These are phyloP conservation scores for Sporobolomyces pararoseus DNA, from an alignment of 768 basidiomycete species.

Conservation along the genomic window DNA sequence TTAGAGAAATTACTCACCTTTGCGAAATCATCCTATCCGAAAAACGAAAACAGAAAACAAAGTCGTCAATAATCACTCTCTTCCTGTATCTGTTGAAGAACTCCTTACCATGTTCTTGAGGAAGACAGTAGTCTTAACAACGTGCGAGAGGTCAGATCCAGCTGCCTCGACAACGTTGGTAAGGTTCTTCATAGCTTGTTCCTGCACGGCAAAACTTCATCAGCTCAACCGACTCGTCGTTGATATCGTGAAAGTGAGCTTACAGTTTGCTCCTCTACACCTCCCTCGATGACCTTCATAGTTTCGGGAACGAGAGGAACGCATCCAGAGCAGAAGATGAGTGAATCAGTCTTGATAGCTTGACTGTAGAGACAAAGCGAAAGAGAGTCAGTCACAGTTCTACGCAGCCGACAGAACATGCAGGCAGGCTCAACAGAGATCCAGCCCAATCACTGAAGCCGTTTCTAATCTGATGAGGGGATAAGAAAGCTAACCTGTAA, in stretches of 20 bases:
- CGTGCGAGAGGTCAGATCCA: constrained; percentile 69
- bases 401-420: no score
- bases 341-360: constrained; percentile 40
- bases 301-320: constrained; percentile 74
- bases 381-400: constrained; percentile 1
- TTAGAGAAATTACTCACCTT: constrained; percentile 31
- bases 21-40: constrained; percentile 66
- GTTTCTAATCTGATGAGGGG: no score
- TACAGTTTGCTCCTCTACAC: constrained; percentile 68
- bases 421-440: no score
- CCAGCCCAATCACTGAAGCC: no score
- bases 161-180: constrained; percentile 75
- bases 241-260: constrained; percentile 16
- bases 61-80: no score
- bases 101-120: constrained; percentile 17
- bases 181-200: constrained; percentile 81
- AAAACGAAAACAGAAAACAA: not conserved
- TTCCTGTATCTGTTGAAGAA: no score
- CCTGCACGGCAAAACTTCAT: constrained; percentile 43
- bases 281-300: constrained; percentile 69
- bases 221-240: not conserved
- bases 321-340: constrained; percentile 81
- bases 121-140: constrained; percentile 78
- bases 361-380: constrained; percentile 7
- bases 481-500: constrained; percentile 13